Evolutionary conservation across 2,329 filamentous ascomycete species (phyloP), one percentile per base, ranked within the genome.

Genomic region (Xylaria sp.): DNA sequence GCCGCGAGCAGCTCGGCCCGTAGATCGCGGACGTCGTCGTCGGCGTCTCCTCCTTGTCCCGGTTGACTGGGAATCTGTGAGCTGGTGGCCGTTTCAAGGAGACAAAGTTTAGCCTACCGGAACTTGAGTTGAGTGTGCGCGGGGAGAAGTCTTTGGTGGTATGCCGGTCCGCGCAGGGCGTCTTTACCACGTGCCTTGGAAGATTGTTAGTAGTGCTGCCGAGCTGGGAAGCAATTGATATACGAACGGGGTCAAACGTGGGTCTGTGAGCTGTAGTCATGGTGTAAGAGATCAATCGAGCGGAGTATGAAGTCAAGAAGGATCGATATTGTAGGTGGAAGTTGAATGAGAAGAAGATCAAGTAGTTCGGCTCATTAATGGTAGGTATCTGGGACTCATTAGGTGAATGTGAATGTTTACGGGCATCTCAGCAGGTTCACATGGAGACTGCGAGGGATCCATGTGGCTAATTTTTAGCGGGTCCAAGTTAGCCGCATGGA

Each of bases 71-170:
- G 16, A 23, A 9, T 16, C 42, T 7, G 30, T 61, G 2, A 63
- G 59, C 11, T 19, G 19, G 2, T 13, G 51, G 13, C 10, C 2
- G 11, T 42, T 5, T 13, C 8, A 44, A 39, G 18, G 39, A 13
- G 8, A 6, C 5, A 53, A 55, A 1, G 16, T 13, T 4, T 19
- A 5, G 59, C 79, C 52, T 83, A 87, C 79, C 91, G 85, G 72
- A 88, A 89, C 78, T 99, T 99, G 72, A 99, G 87, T 65, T 91
- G 87, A 10, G 91, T 97, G 75, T 99, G 89, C 37, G 94, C 94
- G 39, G 94, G 93, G 11, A 97, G 87, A 13, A 97, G 88, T 69
- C 94, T 89, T 76, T 97, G 93, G 74, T 99, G 94, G 79, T 97
- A 97, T 68, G 92, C 93, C 54, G 91, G 90, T 52, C 94, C 94